phyloP scores from a whole-genome alignment of 2,329 filamentous ascomycete genomes.

The Hirsutella minnesotensis region DNA sequence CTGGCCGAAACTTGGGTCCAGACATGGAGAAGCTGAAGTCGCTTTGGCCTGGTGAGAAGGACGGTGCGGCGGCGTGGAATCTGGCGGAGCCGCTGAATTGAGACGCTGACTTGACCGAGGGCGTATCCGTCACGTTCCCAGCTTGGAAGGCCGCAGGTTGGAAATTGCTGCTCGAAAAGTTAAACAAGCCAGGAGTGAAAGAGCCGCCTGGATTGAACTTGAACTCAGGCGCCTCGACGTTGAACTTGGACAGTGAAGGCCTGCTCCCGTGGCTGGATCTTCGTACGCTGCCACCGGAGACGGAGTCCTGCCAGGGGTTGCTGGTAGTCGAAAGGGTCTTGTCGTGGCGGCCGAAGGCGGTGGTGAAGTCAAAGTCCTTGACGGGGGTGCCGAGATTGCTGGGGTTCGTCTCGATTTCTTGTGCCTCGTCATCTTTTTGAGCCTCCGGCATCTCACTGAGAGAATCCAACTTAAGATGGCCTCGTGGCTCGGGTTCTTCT shows the following conservation, averaged over 20 bases:
- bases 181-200: slow-evolving; percentile 39
- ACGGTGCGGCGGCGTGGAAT: slow-evolving; percentile 58
- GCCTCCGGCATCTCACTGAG: slow-evolving; percentile 28
- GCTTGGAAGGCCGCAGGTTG: slow-evolving; percentile 38
- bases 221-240: slow-evolving; percentile 83
- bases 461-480: slow-evolving; percentile 24
- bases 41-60: slow-evolving; percentile 56
- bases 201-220: slow-evolving; percentile 52
- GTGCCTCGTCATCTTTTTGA: slow-evolving; percentile 38
- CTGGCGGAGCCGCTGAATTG: slow-evolving; percentile 28
- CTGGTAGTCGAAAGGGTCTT: slow-evolving; percentile 43
- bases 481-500: slow-evolving; percentile 24
- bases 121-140: slow-evolving; percentile 8
- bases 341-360: slow-evolving; percentile 35
- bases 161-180: slow-evolving; percentile 33
- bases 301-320: slow-evolving; percentile 51
- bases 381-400: slow-evolving; percentile 58
- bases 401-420: slow-evolving; percentile 62
- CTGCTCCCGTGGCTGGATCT: slow-evolving; percentile 51
- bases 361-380: slow-evolving; percentile 34
- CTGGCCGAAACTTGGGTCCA: slow-evolving; percentile 60
- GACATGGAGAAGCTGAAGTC: slow-evolving; percentile 58
- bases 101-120: slow-evolving; percentile 15
- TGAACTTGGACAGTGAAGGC: slow-evolving; percentile 65
- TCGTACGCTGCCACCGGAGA: slow-evolving; percentile 25